Conservation (phyloP, 345 rosid species). For the Corchorus olitorius region DNA sequence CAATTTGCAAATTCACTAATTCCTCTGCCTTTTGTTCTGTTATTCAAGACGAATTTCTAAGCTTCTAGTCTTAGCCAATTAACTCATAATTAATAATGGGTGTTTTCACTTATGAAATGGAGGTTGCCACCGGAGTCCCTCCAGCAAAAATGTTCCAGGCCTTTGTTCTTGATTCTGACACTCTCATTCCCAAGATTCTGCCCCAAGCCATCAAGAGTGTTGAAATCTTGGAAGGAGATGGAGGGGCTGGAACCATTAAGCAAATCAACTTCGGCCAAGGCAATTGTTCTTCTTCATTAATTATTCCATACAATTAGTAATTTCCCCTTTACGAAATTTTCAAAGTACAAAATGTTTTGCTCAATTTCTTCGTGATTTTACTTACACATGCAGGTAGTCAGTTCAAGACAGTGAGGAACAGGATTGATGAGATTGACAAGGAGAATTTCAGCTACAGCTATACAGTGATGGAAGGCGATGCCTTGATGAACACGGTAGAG, state of each 20-base stretch:
- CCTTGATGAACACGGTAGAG: constrained; percentile 14
- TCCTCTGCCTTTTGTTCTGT: too few relatives aligned
- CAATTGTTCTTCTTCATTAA: not conserved
- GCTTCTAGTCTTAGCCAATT: too few relatives aligned
- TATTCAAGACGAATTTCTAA: too few relatives aligned
- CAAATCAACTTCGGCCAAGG: constrained; percentile 17
- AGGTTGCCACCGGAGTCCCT: constrained; percentile 24
- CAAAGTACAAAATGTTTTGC: too few relatives aligned
- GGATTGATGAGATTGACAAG: constrained; percentile 21
- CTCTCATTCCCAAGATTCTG: constrained; percentile 32
- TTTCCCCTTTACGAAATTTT: too few relatives aligned
- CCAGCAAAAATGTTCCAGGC: constrained; percentile 41
- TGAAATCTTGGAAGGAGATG: constrained; percentile 38
- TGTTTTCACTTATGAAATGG: constrained; percentile 26
- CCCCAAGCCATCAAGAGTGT: constrained; percentile 38
- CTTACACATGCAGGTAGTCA: constrained; percentile 25
- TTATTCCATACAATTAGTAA: too few relatives aligned
- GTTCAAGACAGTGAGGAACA: constrained; percentile 31
- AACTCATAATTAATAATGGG: constrained; percentile 16
- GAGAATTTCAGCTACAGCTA: constrained; percentile 25
- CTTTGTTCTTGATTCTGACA: constrained; percentile 27
- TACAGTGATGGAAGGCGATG: constrained; percentile 25
- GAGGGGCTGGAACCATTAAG: constrained; percentile 47
- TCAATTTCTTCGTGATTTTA: not conserved
- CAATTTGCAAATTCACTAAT: too few relatives aligned